A percentile compares a stretch with the other conserved stretches of the same genome.
phyloP scores from a whole-genome alignment of 768 basidiomycete species.

The Phaffia tasmanica region DNA sequence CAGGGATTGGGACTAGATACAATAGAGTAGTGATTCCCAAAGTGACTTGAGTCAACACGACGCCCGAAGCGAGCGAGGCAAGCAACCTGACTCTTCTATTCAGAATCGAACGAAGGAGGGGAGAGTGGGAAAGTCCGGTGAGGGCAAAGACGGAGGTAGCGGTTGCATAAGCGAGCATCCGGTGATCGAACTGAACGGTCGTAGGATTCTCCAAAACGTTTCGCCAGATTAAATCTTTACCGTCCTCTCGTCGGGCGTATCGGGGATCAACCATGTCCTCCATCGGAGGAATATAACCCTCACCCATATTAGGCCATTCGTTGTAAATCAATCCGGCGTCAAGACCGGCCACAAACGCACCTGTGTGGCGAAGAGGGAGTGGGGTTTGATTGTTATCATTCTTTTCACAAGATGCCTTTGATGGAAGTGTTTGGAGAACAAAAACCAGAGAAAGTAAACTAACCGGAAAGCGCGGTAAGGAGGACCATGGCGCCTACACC shows the following conservation, averaged over 20 bases:
- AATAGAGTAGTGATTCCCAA: slow-evolving; percentile 70
- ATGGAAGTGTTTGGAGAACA: no score
- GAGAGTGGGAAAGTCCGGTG: slow-evolving; percentile 29
- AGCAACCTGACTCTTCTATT: slow-evolving; percentile 26
- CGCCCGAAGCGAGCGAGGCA: slow-evolving; percentile 30
- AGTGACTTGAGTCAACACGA: slow-evolving; percentile 54
- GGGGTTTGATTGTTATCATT: no score
- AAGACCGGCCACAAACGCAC: slow-evolving; percentile 94
- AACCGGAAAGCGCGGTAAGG: slow-evolving; percentile 84
- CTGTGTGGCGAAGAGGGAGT: slow-evolving; percentile 41
- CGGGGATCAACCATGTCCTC: slow-evolving; percentile 67
- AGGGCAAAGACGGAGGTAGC: slow-evolving; percentile 53
- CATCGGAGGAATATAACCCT: slow-evolving; percentile 62
- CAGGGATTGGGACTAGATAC: slow-evolving; percentile 81
- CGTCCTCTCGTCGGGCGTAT: slow-evolving; percentile 55
- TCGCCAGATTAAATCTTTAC: slow-evolving; percentile 81
- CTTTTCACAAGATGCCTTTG: no score
- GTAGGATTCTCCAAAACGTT: slow-evolving; percentile 96
- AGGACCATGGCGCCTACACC: slow-evolving; percentile 67
- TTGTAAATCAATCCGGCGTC: slow-evolving; percentile 97
- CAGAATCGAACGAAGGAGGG: slow-evolving; percentile 26
- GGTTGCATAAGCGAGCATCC: slow-evolving; percentile 76
- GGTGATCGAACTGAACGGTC: slow-evolving; percentile 94
- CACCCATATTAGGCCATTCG: slow-evolving; percentile 95
- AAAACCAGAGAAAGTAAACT: slow-evolving; percentile 28